Base-by-base conservation (phyloP, 306 rosid genomes). In the Vigna hirtella region DNA sequence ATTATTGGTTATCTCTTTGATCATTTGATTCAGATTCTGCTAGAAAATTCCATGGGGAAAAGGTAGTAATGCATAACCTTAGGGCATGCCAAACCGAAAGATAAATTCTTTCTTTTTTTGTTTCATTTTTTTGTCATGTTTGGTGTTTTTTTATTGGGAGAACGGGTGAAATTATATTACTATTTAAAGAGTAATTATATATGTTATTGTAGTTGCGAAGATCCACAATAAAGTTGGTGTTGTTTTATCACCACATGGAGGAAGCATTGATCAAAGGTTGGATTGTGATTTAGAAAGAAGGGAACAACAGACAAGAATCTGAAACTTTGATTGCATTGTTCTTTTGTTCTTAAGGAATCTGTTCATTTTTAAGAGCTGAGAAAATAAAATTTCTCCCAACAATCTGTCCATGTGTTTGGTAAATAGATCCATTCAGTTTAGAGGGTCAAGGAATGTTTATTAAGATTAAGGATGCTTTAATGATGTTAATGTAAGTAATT, bases 231-330 rank as follows among this genome's bases (percentile, higher is more conserved):
- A 62, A 73, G 81, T 78, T 47, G 85, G 76, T 76, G 62, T 22
- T 53, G 76, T 82, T 76, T 65, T 76, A 83, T 48, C 47, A 81
- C 61, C 88, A 89, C 90, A 87, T 87, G 90, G 87, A 74, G 64
- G 83, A 77, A 61, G 57, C 66, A 70, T 51, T 80, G 45, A 24
- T 70, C 38, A 51, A 55, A 65, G 84, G 80, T 83, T 63, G 72
- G 77, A 53, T 66, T 79, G 81, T 49, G 79, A 87, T 76, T 80
- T 76, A 50, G 73, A 85, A 83, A 55, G 47, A 75, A 79, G 74
- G 72, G n/a, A 78, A 78, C 77, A 79, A 69, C 85, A 79, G 85
- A 83, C 90, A 87, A 84, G 83, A 83, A 91, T 86, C 89, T 58
- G 59, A 78, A 49, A 45, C 45, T 77, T 69, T 83, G 86, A 89